Base-by-base conservation (phyloP, 2,329 filamentous ascomycete species). In the Hortaea werneckii region DNA sequence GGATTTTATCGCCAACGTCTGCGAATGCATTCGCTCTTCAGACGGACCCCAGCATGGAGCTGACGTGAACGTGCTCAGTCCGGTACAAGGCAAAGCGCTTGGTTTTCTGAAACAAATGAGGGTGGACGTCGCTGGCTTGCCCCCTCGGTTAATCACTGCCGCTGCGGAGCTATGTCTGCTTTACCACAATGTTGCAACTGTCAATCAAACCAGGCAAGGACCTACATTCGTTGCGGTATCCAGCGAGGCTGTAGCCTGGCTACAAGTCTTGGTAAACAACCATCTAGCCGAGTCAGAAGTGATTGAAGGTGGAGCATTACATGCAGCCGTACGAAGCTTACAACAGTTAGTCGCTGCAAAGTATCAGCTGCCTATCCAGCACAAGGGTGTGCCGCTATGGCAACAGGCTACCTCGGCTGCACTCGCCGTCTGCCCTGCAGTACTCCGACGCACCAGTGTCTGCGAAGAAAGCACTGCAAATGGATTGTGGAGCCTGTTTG, bases 191-290 rank as follows among this genome's bases (percentile, higher is more conserved):
- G 57, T 58, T 11, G 48, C 51, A 29, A 50, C 27, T 49, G 48
- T 1, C 47, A 54, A 8, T 49, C 50, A 12, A 62, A 58, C 44
- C 60, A 26, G 29, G 39, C 20, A 59, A 42, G 79, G 79, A 46
- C 84, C 87, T 5, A 94, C 87, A 0, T 96, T 88, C 60, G 80
- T 98, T 46, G 90, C 92, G 30, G 78, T 96, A 59, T 87, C 89
- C 1, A 94, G 92, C 63, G 78, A 79, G 13, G 80, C 83, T 48
- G 92, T 95, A 75, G 69, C 74, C 2, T 76, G 87, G 40, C 65
- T 94, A 1, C 74, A 84, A 51, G 68, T 67, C 0, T 66, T 87
- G 2, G 69, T 83, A 3, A 65, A 79, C 4, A 66, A 71, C 11
- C 80, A 86, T 51, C 75, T 79, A 0, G 63, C 68, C 0, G 79